phyloP scores from a whole-genome alignment of 228 moss, liverwort and hornwort species.

The Sphagnum fallax region DNA sequence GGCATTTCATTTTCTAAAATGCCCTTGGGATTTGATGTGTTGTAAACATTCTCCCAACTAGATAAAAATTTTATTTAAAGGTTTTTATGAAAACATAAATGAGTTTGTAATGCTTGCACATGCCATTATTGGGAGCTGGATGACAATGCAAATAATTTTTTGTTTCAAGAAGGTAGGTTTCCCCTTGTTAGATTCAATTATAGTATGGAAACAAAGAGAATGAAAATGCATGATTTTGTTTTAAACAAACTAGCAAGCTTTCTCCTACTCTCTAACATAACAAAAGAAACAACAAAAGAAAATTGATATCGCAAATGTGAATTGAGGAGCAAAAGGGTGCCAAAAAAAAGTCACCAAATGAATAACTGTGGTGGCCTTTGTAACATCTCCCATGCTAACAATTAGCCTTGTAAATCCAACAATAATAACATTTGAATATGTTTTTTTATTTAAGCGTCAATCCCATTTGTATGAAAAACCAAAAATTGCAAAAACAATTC shows the following conservation, averaged over 20 bases:
- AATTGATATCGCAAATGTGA: no score
- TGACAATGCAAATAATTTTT: background rate
- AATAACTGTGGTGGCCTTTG: conserved; percentile 67
- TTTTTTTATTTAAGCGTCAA: no score
- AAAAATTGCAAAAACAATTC: no score
- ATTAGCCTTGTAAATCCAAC: conserved; percentile 38
- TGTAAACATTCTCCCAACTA: no score
- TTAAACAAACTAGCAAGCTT: background rate
- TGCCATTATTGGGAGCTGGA: no score
- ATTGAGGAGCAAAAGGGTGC: no score
- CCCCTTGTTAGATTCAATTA: background rate
- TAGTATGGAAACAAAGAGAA: background rate
- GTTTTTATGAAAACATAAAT: background rate
- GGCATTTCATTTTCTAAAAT: no score
- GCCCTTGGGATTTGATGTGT: no score
- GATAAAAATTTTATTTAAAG: background rate
- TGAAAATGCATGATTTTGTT: background rate
- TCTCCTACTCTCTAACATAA: no score
- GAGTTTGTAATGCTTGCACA: background rate
- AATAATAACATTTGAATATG: no score
- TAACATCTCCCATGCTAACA: conserved; percentile 55
- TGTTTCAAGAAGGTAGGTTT: background rate
- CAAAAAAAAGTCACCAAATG: conserved; percentile 35
- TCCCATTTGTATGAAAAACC: no score
- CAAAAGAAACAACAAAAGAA: no score